Evolutionary conservation across 441 rosid species (phyloP), one percentile per base, ranked within the genome.

Genomic region (Metrosideros polymorpha): DNA sequence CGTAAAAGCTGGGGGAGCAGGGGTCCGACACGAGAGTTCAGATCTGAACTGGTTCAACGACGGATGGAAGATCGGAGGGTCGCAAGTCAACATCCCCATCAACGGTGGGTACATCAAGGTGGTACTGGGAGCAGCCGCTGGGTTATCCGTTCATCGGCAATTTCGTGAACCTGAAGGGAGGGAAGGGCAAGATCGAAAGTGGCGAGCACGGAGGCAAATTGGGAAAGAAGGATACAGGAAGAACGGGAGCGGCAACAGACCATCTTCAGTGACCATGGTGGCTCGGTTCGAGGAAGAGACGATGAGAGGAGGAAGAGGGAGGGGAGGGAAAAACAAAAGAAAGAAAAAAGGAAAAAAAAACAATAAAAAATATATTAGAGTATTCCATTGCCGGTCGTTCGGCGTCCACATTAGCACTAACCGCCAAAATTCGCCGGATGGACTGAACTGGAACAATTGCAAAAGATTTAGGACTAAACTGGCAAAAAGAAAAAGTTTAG

Each of bases 31-130:
- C 27, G n/a, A n/a, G n/a, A n/a, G n/a, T n/a, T n/a, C n/a, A n/a
- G 84, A 92, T n/a, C 84, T 89, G 54, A 92, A 87, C 54, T 88
- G 50, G 8, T 90, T 90, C 92, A 91, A 87, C 83, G 90, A 83
- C 47, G 90, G 88, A 2, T 86, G 87, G 87, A 86, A 86, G 85
- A 43, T 59, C 53, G 30, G 87, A 3, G 42, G 45, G 53, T 6
- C 79, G 19, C 66, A 53, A 45, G 9, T 86, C 56, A 59, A 86
- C 79, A 53, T 5, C 30, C 83, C 71, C 59, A 59, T 94, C 84
- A 96, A 96, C 89, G 99, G 96, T 30, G 99, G 95, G 27, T 96
- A 95, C 89, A 94, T 91, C 83, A 95, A 96, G 85, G 98, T 98
- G 45, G 79, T 93, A 93, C 88, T 89, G 96, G 2, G 93, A 92